Base-by-base conservation (phyloP, 2,329 filamentous ascomycete species). In the Xylariales sp. region DNA sequence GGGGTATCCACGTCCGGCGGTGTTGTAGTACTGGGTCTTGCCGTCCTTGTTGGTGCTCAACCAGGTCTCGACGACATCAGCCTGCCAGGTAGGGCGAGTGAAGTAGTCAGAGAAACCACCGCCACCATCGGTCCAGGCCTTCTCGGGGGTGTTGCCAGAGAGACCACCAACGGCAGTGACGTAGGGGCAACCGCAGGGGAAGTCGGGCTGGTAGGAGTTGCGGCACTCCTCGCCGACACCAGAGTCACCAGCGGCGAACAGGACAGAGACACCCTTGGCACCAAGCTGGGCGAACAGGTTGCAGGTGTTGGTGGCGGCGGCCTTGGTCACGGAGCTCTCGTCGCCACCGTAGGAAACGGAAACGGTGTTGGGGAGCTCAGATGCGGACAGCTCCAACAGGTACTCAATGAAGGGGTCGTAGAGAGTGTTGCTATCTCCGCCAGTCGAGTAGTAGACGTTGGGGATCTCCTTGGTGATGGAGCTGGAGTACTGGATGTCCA, bases 261-360 rank as follows among this genome's bases (percentile, higher is more conserved):
- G 65, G 10, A 85, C 63, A 0, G 75, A 74, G 13, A 83, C 74
- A 4, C 81, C 81, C 12, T 80, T 73, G 0, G 74, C 74, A 13
- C 77, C 79, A 8, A 85, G 69, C 50, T 82, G 75, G 5, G 74
- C 78, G 43, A 83, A 79, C 29, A 78, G 63, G 48, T 68, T 66
- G 62, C 82, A 85, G 4, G 76, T 74, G 12, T 69, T 63, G 30
- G 66, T 64, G 5, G 77, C 72, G 50, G 83, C 85, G 6, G 68
- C 64, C 13, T 60, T 54, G 0, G 81, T 80, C 0, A 85, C 68
- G 3, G 69, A 75, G 56, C 78, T 78, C 56, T 85, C 82, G 29
- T 78, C 66, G 45, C 85, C 81, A n/a, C 76, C 80, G 49, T 86
- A 86, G 0, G 79, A 84, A 10, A 76, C 78, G 23, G 70, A 72